A percentile compares a stretch with the other conserved stretches of the same genome.
phyloP scores from a whole-genome alignment of 768 basidiomycete genomes.

The Phylloporus sp. region DNA sequence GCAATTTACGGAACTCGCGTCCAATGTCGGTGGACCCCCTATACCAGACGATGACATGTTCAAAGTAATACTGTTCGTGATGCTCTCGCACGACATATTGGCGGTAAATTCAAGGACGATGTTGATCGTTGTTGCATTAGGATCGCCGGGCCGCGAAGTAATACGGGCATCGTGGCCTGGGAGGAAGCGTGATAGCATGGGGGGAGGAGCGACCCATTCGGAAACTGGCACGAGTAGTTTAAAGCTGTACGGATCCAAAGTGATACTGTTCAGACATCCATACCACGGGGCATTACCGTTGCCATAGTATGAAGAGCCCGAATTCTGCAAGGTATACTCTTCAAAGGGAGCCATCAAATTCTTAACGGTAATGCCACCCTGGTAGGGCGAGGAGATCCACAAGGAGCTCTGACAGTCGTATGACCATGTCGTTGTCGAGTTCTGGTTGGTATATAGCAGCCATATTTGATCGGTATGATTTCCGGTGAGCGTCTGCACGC shows the following conservation, averaged over 20 bases:
- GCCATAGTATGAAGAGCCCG: conserved; percentile 58
- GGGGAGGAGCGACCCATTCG: conserved; percentile 68
- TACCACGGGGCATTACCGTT: conserved; percentile 58
- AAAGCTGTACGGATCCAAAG: conserved; percentile 73
- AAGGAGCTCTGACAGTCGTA: conserved; percentile 51
- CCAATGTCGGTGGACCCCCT: conserved; percentile 53
- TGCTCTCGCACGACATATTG: conserved; percentile 66
- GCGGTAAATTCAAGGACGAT: conserved; percentile 78
- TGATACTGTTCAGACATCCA: conserved; percentile 68
- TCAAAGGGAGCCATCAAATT: conserved; percentile 88
- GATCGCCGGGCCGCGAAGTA: conserved; percentile 32
- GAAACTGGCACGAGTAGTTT: conserved; percentile 69
- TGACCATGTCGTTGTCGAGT: conserved; percentile 60
- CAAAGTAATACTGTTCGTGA: conserved; percentile 61
- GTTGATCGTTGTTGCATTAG: conserved; percentile 54
- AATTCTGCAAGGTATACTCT: conserved; percentile 62
- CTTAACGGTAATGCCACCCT: conserved; percentile 52
- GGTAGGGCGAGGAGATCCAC: conserved; percentile 83
- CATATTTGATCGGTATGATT: conserved; percentile 66
- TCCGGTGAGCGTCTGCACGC: conserved; percentile 61
- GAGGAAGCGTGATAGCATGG: conserved; percentile 71
- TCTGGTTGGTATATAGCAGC: conserved; percentile 86
- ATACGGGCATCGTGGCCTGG: conserved; percentile 88
- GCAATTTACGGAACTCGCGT: conserved; percentile 44
- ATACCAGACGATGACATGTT: conserved; percentile 67